Conservation (phyloP, 176 grass and related monocot species). For the Carex myosuroides region DNA sequence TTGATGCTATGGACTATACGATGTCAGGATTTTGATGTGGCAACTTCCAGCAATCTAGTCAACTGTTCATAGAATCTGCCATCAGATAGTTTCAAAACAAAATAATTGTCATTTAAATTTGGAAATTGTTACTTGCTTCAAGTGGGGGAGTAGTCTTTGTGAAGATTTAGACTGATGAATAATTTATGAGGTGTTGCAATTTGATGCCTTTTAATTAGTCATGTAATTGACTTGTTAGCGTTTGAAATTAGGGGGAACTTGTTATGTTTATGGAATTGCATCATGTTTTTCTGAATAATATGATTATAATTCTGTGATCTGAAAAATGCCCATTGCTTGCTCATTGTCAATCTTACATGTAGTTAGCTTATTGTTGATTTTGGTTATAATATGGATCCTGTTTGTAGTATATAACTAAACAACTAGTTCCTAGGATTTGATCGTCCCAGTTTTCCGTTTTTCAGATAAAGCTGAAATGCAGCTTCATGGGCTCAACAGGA, state of each 20-base stretch:
- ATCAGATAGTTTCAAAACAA: neutral
- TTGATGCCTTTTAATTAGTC: neutral
- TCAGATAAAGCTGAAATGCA: neutral
- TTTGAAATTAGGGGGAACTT: neutral
- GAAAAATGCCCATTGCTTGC: neutral
- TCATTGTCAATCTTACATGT: neutral
- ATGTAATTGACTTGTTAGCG: neutral
- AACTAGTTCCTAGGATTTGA: neutral
- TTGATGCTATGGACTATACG: conserved; percentile 75
- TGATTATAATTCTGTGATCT: neutral
- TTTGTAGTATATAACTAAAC: neutral
- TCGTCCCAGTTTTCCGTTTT: neutral
- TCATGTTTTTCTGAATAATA: neutral
- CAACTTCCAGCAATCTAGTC: neutral
- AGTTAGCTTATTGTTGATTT: neutral
- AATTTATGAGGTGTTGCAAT: neutral
- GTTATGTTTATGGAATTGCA: neutral
- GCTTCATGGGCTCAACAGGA: neutral
- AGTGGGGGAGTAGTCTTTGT: neutral
- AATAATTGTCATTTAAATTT: neutral
- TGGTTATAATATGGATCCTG: too few species aligned
- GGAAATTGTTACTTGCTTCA: neutral
- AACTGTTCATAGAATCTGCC: neutral
- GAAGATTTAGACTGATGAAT: neutral
- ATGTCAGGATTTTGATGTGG: conserved; percentile 59